Conservation (phyloP, 73 alveolate genomes). For the Halteria grandinella region DNA sequence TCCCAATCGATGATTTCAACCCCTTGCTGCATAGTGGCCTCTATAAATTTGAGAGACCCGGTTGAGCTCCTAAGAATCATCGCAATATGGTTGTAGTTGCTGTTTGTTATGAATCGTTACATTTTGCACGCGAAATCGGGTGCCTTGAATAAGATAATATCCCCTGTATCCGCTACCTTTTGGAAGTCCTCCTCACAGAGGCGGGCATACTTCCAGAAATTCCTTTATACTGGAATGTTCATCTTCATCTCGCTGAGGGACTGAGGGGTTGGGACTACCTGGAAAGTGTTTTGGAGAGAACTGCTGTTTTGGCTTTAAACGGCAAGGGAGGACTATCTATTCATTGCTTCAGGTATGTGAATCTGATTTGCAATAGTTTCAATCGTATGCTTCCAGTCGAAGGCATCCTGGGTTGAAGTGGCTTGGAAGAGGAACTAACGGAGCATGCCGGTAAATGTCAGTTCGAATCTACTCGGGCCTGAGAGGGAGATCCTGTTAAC, state of each 20-base stretch:
- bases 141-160: slow-evolving; percentile 57
- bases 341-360: no score
- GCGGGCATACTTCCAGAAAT: slow-evolving; percentile 48
- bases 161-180: slow-evolving; percentile 66
- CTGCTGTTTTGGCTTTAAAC: not conserved
- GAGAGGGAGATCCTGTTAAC: not conserved
- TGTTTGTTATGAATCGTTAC: slow-evolving; percentile 16
- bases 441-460: slow-evolving; percentile 11
- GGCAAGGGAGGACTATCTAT: not conserved
- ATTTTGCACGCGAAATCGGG: slow-evolving; percentile 35
- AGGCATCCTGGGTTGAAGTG: not conserved
- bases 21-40: slow-evolving; percentile 62
- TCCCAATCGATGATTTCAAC: slow-evolving; percentile 65
- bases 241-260: not conserved
- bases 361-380: not conserved
- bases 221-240: not conserved
- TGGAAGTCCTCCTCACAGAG: slow-evolving; percentile 17
- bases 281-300: not conserved
- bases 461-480: not conserved
- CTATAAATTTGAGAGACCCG: slow-evolving; percentile 55
- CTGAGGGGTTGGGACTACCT: not conserved
- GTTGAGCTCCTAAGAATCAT: slow-evolving; percentile 47
- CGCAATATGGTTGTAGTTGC: slow-evolving; percentile 75
- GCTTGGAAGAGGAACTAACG: slow-evolving; percentile 4
- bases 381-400: slow-evolving; percentile 23